Evolutionary conservation across 2,329 filamentous ascomycete genomes (phyloP).

Genomic region (Verticillium dahliae): DNA sequence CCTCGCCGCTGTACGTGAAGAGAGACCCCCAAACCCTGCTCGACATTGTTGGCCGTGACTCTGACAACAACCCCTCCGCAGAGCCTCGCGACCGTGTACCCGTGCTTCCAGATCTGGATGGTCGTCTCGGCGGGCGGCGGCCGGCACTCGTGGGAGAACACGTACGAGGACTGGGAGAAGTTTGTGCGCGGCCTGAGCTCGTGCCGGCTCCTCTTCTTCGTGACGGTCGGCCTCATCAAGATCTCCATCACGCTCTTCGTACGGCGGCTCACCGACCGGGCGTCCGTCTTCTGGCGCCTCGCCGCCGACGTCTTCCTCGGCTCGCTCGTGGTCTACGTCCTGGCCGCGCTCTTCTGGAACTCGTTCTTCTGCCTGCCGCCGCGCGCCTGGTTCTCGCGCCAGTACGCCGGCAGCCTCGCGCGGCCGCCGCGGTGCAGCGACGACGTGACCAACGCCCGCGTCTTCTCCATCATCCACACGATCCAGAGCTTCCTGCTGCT

Average conservation of each 20-base stretch:
- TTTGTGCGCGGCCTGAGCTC: conserved; percentile 6
- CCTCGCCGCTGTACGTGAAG: conserved; percentile 3
- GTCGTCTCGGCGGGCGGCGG: conserved; percentile 9
- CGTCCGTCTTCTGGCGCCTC: conserved; percentile 15
- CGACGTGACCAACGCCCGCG: conserved; percentile 9
- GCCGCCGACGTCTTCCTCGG: conserved; percentile 21
- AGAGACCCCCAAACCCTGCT: no score
- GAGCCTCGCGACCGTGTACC: conserved; percentile 5
- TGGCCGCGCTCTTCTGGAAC: conserved; percentile 17
- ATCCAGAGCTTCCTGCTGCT: conserved; percentile 25
- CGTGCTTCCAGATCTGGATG: conserved; percentile 8
- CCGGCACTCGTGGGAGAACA: conserved; percentile 9
- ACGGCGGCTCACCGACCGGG: conserved; percentile 8
- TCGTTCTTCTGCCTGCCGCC: conserved; percentile 17
- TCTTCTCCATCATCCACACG: conserved; percentile 22
- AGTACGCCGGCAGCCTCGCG: conserved; percentile 4
- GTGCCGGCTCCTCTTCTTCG: conserved; percentile 8
- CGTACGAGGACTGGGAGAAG: conserved; percentile 8
- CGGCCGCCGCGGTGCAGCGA: conserved; percentile 2
- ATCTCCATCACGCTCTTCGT: conserved; percentile 11
- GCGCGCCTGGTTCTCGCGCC: conserved; percentile 5
- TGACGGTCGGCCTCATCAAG: conserved; percentile 9
- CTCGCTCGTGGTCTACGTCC: conserved; percentile 16
- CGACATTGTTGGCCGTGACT: background rate
- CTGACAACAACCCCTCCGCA: background rate